Evolutionary conservation across 352 stramenopile genomes (phyloP), one percentile per base, ranked within the genome.

Genomic region (Phytopythium aichiense): DNA sequence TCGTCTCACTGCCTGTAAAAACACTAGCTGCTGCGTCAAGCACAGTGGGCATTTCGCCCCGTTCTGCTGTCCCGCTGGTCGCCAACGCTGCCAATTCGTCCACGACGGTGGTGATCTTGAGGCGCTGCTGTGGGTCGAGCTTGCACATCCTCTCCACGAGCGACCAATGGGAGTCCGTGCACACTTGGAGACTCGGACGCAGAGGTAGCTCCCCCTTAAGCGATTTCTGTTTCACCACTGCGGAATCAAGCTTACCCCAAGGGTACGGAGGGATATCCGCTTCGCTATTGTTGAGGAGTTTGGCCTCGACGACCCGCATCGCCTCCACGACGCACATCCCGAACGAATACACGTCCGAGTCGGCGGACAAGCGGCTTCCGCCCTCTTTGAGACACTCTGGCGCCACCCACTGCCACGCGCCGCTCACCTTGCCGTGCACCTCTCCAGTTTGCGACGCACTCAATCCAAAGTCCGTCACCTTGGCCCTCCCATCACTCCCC

Each of bases 381-480:
- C 45, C 48, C 12, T 37, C 54, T 18, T 22, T 6, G 11, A 70
- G 33, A 13, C 59, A 63, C 33, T 70, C 64, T 0, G 59, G 64
- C 7, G 58, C 64, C 38, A 66, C 63, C 60, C 60, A 71, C 12
- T 62, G 61, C 54, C 57, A 67, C 4, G 60, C 56, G 23, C 65
- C 65, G 4, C 11, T 30, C 25, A 35, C 22, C 18, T 48, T 23
- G 42, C 9, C 7, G 20, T 48, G 7, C 1, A 25, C 20, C 18
- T 4, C 20, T 12, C 3, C 42, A 7, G 20, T 51, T 7, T 30
- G 20, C 4, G 20, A 12, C 0, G 43, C 30, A 23, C 68, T 75
- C 53, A 75, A 64, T 1, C 68, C 68, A 37, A 75, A 75, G 31
- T 72, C 65, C 16, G 64, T 66, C 16, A 75, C 42, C 35, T 75